Evolutionary conservation across 2,329 filamentous ascomycete species (phyloP).

Genomic region (Xylaria sp.): DNA sequence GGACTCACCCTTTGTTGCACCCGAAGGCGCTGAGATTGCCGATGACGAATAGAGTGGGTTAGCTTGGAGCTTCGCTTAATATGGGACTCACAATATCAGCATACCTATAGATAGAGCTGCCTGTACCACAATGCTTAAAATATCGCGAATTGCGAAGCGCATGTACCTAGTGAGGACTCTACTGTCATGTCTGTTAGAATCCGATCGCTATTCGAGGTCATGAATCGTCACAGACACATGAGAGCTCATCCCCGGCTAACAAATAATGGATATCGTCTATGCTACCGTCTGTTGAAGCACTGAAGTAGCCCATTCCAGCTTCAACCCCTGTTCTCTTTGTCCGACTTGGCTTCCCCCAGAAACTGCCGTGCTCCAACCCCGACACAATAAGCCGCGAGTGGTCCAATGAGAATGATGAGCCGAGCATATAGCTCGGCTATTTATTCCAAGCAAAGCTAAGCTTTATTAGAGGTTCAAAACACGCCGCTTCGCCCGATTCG

Average conservation of each 20-base stretch:
- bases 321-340: slow-evolving; percentile 1
- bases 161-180: neutral
- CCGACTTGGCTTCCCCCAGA: slow-evolving; percentile 25
- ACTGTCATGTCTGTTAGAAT: neutral
- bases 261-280: neutral
- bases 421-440: slow-evolving; percentile 34
- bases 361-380: slow-evolving; percentile 38
- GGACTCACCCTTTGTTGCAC: slow-evolving; percentile 40
- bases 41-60: slow-evolving; percentile 35
- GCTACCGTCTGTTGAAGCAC: too few species aligned
- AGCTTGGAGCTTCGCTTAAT: neutral
- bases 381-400: slow-evolving; percentile 24
- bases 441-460: slow-evolving; percentile 11
- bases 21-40: slow-evolving; percentile 42
- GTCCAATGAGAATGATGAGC: slow-evolving; percentile 23
- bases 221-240: neutral
- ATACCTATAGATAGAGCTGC: neutral
- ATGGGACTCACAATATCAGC: neutral
- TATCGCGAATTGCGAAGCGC: neutral
- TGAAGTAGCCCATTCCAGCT: too few species aligned
- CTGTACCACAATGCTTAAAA: neutral
- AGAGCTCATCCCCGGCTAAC: neutral
- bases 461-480: slow-evolving; percentile 2
- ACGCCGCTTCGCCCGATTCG: slow-evolving; percentile 12
- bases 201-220: neutral